Base-by-base conservation (phyloP, 352 stramenopile genomes). In the Phytopythium vexans region DNA sequence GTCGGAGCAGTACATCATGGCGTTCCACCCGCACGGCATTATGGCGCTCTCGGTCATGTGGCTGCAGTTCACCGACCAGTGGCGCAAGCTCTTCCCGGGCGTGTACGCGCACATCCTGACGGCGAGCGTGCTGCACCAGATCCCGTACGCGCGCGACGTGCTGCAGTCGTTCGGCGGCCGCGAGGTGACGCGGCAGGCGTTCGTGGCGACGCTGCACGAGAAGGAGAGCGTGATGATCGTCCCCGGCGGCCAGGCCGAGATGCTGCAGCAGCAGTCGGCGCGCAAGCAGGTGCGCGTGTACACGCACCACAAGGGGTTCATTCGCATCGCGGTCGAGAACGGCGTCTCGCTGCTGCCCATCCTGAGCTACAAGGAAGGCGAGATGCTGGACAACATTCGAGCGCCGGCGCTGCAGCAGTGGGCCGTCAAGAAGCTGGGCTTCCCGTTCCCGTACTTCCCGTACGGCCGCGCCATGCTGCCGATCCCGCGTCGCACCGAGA, bases 341-440 rank as follows among this genome's bases (percentile, higher is more conserved):
- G 84, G 84, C 39, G 72, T 73, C 14, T 67, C 84, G 34, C 57
- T 94, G 2, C 82, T 94, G 27, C 84, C 84, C 0, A 64, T 94
- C 34, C 61, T 94, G 8, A 92, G 82, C 57, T 94, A 89, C 59
- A 79, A 88, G 36, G 84, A 94, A 59, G 79, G 75, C 34, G 84
- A 94, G 44, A 77, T 85, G 52, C 74, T 94, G 72, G 81, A 92
- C 65, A 94, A 92, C 52, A 58, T 94, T 14, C 72, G 70, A n/a
- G 73, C 70, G n/a, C 80, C 84, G 9, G 59, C 70, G 49, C 39
- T 94, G 32, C 82, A 94, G 65, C 66, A 68, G 16, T 94, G 84
- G 84, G 91, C 86, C 40, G 68, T 92, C 49, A 88, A 86, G 55
- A 74, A 76, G 38, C 65, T 94, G 21, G 82, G 78, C 14, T 86